Percentiles rank a stretch among this genome's conserved stretches.
These are phyloP conservation scores for Craterostigma plantagineum DNA, from an alignment of 257 asterid species.

Conservation along the genomic window DNA sequence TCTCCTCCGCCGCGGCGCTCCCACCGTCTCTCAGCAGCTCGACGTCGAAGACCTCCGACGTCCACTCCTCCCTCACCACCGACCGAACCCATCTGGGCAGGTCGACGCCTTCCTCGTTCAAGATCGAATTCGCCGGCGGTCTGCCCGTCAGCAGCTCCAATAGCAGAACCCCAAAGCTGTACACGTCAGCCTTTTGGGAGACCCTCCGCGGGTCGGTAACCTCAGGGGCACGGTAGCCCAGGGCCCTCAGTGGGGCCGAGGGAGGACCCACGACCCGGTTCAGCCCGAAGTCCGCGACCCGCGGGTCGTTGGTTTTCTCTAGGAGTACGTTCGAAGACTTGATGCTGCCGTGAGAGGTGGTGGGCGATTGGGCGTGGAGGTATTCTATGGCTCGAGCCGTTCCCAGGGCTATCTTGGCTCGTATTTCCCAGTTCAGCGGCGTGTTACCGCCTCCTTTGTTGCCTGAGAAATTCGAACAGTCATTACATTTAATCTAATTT, in stretches of 20 bases:
- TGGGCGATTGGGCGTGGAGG: constrained; percentile 45
- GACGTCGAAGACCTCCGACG: constrained; percentile 62
- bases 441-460: constrained; percentile 71
- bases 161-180: constrained; percentile 57
- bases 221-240: constrained; percentile 81
- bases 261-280: constrained; percentile 58
- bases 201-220: constrained; percentile 70
- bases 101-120: constrained; percentile 77
- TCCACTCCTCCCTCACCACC: constrained; percentile 65
- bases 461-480: too few relatives aligned
- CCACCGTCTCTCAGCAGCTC: constrained; percentile 43
- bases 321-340: constrained; percentile 74
- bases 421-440: constrained; percentile 58
- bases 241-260: constrained; percentile 47
- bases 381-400: constrained; percentile 61
- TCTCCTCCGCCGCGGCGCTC: constrained; percentile 37
- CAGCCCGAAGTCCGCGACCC: constrained; percentile 64
- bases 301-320: constrained; percentile 44
- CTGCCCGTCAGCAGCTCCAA: constrained; percentile 76
- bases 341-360: constrained; percentile 59
- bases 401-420: constrained; percentile 58
- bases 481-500: too few relatives aligned
- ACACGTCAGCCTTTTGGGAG: constrained; percentile 64
- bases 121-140: constrained; percentile 66
- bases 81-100: constrained; percentile 82